Conservation (phyloP, 306 rosid genomes). For the Gillenia trifoliata region DNA sequence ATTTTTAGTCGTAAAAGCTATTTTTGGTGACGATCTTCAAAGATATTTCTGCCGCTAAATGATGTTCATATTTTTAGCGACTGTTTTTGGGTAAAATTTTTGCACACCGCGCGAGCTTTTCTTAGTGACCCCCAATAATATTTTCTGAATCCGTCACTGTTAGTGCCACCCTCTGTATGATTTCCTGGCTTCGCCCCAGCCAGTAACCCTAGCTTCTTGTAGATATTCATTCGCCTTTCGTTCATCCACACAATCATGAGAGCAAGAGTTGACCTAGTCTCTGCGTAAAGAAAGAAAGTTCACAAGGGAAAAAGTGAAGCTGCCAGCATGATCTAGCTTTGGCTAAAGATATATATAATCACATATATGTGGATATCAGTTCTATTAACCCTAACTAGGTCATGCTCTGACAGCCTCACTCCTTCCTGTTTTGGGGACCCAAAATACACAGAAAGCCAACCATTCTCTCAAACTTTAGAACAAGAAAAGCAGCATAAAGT, state of each 20-base stretch:
- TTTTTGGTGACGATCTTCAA: no score
- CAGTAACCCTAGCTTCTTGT: neutral
- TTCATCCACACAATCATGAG: neutral
- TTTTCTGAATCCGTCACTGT: no score
- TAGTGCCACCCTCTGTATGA: no score
- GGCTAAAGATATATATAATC: constrained; percentile 12
- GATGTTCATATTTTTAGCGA: no score
- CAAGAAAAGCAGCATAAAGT: constrained; percentile 16
- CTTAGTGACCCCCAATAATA: no score
- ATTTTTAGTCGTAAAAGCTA: no score
- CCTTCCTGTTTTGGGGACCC: constrained; percentile 70
- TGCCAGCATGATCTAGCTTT: constrained; percentile 98
- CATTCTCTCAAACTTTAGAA: neutral
- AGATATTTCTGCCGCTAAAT: no score
- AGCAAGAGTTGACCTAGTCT: neutral
- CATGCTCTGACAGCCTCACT: constrained; percentile 99
- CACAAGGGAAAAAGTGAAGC: constrained; percentile 95
- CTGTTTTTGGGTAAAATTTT: no score
- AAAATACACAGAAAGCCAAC: neutral
- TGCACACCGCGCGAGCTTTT: no score
- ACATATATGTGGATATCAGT: neutral
- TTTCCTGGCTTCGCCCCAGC: no score
- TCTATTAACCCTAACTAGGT: constrained; percentile 74
- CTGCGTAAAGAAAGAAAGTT: constrained; percentile 11
- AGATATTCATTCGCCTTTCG: neutral